phyloP scores from a whole-genome alignment of 2,329 filamentous ascomycete genomes.

The Sarocladiaceae sp. region DNA sequence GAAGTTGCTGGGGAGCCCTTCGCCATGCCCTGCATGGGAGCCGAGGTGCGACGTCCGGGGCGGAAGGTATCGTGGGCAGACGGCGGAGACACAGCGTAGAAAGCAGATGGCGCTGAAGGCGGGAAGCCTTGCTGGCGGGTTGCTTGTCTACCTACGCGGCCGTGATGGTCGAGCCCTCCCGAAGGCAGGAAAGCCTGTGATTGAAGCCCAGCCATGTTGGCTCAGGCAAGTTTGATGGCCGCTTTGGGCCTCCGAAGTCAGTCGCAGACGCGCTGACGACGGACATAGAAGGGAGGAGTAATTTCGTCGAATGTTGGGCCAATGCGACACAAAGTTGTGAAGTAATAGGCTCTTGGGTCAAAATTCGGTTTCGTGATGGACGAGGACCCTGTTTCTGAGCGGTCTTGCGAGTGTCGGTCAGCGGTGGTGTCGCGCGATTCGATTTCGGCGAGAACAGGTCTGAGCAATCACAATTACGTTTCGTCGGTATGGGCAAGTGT shows the following conservation, averaged over 20 bases:
- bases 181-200: constrained; percentile 10
- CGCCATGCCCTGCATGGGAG: neutral
- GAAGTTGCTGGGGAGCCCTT: neutral
- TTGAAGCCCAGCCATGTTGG: constrained; percentile 5
- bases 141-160: neutral
- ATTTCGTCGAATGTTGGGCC: neutral
- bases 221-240: neutral
- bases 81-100: neutral
- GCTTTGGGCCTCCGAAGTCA: constrained; percentile 1
- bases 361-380: no score
- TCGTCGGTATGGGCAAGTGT: no score
- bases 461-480: no score
- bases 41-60: constrained; percentile 4
- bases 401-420: no score
- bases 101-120: neutral
- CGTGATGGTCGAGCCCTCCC: neutral
- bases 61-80: neutral
- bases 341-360: neutral
- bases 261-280: constrained; percentile 6
- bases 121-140: constrained; percentile 2
- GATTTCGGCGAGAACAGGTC: no score
- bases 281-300: neutral
- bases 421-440: no score
- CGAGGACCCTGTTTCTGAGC: no score
- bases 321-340: neutral